A percentile compares a stretch with the other conserved stretches of the same genome.
Conservation (phyloP, 2,329 filamentous ascomycete genomes). For the Fusarium brevicatenulatum region DNA sequence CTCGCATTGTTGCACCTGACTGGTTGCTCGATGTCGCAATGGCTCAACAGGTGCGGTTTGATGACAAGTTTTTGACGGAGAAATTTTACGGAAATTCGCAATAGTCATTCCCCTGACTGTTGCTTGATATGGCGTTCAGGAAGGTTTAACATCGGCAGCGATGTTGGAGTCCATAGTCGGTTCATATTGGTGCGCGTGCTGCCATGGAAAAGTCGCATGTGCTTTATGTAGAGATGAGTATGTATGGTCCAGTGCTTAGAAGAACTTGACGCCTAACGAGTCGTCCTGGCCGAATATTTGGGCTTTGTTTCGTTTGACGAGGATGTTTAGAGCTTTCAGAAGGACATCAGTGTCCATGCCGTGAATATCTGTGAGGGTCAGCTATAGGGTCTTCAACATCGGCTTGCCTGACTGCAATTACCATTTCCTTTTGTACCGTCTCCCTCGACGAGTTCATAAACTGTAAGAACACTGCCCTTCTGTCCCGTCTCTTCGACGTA, state of each 20-base stretch:
- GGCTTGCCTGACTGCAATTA: constrained; percentile 48
- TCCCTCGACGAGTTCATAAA: constrained; percentile 92
- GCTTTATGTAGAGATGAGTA: constrained; percentile 31
- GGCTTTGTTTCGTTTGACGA: constrained; percentile 91
- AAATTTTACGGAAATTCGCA: constrained; percentile 52
- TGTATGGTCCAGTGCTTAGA: constrained; percentile 64
- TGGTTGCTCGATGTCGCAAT: constrained; percentile 93
- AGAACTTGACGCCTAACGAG: constrained; percentile 95
- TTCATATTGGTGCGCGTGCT: neutral
- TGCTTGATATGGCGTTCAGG: constrained; percentile 39
- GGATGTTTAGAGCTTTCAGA: constrained; percentile 78
- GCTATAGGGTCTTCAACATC: neutral
- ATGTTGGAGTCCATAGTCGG: constrained; percentile 18
- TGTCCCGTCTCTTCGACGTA: constrained; percentile 92
- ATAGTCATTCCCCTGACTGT: constrained; percentile 6
- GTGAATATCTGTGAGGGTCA: constrained; percentile 72
- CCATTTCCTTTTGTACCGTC: constrained; percentile 78
- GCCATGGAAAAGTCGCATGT: constrained; percentile 17
- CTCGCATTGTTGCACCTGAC: constrained; percentile 83
- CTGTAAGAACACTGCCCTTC: constrained; percentile 86
- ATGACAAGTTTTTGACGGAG: constrained; percentile 67
- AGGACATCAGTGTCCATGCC: constrained; percentile 88
- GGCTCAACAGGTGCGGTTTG: constrained; percentile 80
- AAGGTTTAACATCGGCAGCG: constrained; percentile 11
- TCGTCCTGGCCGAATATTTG: constrained; percentile 93